A percentile compares a stretch with the other conserved stretches of the same genome.
Evolutionary conservation across 257 asterid genomes (phyloP).

Genomic region (Galeopsis tetrahit): DNA sequence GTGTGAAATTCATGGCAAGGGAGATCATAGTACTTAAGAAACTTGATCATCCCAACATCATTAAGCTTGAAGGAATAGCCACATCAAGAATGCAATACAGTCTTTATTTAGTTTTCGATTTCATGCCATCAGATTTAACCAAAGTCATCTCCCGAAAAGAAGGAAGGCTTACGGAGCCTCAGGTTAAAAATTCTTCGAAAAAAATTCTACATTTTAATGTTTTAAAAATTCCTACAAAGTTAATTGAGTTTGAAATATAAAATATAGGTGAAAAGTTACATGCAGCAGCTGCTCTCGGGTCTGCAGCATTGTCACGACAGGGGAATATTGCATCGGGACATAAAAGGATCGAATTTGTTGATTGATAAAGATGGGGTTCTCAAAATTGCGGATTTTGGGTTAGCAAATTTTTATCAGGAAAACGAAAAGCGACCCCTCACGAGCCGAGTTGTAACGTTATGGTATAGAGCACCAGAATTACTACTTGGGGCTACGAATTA

Average conservation of each 20-base stretch:
- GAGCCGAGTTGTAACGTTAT: conserved; percentile 76
- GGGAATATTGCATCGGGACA: conserved; percentile 84
- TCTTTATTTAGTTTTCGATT: conserved; percentile 74
- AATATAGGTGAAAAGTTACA: conserved; percentile 70
- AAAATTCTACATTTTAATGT: background rate
- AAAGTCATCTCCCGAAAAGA: conserved; percentile 53
- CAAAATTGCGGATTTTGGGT: conserved; percentile 83
- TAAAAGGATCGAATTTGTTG: conserved; percentile 73
- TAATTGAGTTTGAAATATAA: background rate
- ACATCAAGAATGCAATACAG: conserved; percentile 94
- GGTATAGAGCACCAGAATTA: conserved; percentile 90
- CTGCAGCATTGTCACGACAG: conserved; percentile 79
- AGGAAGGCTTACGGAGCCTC: conserved; percentile 71
- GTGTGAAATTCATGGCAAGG: conserved; percentile 86
- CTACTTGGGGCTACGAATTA: conserved; percentile 75
- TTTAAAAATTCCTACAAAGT: background rate
- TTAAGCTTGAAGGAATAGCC: conserved; percentile 81
- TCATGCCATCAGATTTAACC: conserved; percentile 70
- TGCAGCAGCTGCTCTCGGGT: conserved; percentile 79
- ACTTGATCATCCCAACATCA: conserved; percentile 81
- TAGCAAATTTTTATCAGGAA: conserved; percentile 57
- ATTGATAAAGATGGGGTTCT: conserved; percentile 72
- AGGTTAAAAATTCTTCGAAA: conserved; percentile 45
- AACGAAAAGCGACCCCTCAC: conserved; percentile 58
- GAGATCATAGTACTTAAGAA: conserved; percentile 68